Conservation (phyloP, 2,329 filamentous ascomycete species). For the Alternaria dauci region DNA sequence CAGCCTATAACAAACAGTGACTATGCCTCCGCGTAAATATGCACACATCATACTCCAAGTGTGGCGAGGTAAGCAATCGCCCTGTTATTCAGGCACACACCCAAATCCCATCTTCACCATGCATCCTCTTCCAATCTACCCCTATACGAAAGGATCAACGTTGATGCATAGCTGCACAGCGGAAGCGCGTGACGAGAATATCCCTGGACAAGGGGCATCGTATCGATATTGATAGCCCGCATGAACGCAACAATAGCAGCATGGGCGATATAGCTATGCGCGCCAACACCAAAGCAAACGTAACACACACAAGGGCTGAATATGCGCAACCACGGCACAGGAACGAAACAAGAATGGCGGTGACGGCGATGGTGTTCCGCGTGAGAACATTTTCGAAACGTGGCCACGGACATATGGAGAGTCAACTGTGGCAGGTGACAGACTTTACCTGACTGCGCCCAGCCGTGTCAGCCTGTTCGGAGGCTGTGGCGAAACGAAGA, state of each 20-base stretch:
- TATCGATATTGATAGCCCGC: not conserved
- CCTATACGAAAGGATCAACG: not conserved
- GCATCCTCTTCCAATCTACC: not conserved
- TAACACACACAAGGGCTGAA: not conserved
- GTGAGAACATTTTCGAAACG: not conserved
- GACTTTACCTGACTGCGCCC: not conserved
- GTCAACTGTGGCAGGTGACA: not conserved
- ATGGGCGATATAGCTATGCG: not conserved
- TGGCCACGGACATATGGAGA: not conserved
- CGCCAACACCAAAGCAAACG: not conserved
- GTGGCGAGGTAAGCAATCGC: not conserved
- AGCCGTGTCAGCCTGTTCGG: not conserved
- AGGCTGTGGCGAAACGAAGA: not conserved
- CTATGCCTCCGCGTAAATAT: not conserved
- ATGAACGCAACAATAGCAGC: not conserved
- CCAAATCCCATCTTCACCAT: not conserved
- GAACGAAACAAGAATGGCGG: not conserved
- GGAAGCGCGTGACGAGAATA: slow-evolving; percentile 1
- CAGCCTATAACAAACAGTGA: not conserved
- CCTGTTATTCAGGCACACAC: not conserved
- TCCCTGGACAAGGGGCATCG: not conserved
- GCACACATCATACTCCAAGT: not conserved
- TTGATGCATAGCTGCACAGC: not conserved
- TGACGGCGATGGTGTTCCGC: not conserved
- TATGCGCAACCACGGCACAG: not conserved